phyloP scores from a whole-genome alignment of 805 yeast species.

The Metschnikowia colocasiae region DNA sequence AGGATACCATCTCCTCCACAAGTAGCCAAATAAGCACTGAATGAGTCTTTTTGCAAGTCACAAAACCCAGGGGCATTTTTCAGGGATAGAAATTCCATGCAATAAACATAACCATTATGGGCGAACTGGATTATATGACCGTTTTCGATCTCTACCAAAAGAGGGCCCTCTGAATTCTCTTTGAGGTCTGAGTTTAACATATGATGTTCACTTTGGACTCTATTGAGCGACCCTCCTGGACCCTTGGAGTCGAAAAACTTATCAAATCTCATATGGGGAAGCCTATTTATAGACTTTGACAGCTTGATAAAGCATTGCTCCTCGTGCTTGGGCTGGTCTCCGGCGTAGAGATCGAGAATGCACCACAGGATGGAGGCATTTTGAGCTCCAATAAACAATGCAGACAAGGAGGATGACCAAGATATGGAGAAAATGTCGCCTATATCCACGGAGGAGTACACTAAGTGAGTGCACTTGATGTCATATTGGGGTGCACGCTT shows the following conservation, averaged over 20 bases:
- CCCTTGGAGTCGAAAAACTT: conserved; percentile 89
- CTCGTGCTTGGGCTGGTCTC: neutral
- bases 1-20: conserved; percentile 92
- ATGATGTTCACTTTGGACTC: conserved; percentile 27
- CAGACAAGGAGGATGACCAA: conserved; percentile 57
- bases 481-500: conserved; percentile 9
- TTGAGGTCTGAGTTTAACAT: conserved; percentile 12
- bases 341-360: conserved; percentile 23
- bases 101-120: conserved; percentile 85
- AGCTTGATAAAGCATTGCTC: neutral
- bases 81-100: conserved; percentile 43
- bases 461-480: conserved; percentile 52
- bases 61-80: conserved; percentile 16
- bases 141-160: conserved; percentile 63
- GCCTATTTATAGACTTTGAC: conserved; percentile 20
- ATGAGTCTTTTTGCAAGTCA: conserved; percentile 19
- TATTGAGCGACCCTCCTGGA: conserved; percentile 58
- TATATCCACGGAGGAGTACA: conserved; percentile 80
- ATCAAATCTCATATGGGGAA: conserved; percentile 64
- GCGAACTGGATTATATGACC: conserved; percentile 73
- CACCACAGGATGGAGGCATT: conserved; percentile 85
- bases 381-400: conserved; percentile 84
- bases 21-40: conserved; percentile 23
- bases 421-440: conserved; percentile 89
- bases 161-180: conserved; percentile 15